Evolutionary conservation across 768 basidiomycete genomes (phyloP).

Genomic region (Kwoniella bestiolae): DNA sequence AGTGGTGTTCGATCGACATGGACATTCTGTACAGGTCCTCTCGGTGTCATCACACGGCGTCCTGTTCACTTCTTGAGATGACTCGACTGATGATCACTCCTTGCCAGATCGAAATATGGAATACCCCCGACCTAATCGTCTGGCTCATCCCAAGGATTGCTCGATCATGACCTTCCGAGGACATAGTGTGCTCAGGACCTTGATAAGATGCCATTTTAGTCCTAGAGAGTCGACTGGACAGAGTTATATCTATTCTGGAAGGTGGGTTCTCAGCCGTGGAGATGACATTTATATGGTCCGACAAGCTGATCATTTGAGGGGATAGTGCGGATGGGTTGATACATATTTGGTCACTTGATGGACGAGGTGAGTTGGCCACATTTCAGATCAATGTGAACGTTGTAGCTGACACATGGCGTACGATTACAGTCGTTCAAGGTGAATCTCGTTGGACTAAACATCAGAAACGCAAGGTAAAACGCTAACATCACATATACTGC

Average conservation of each 20-base stretch:
- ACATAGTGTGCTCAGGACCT: constrained; percentile 83
- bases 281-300: not conserved
- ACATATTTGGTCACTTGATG: constrained; percentile 95
- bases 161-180: constrained; percentile 96
- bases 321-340: constrained; percentile 47
- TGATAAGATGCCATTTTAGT: constrained; percentile 96
- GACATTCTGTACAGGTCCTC: too few species aligned
- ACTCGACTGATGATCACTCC: constrained; percentile 1
- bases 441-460: constrained; percentile 66
- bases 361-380: constrained; percentile 58
- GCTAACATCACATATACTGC: too few species aligned
- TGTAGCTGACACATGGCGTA: constrained; percentile 10
- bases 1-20: constrained; percentile 61
- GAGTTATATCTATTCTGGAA: constrained; percentile 93
- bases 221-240: constrained; percentile 88
- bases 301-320: not conserved
- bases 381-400: not conserved
- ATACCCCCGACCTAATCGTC: constrained; percentile 67
- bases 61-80: too few species aligned
- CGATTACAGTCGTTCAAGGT: constrained; percentile 65
- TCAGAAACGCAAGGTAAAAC: too few species aligned
- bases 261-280: constrained; percentile 67
- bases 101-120: constrained; percentile 35
- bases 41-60: too few species aligned
- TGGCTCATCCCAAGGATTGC: constrained; percentile 83